Evolutionary conservation across 306 rosid species (phyloP).

Genomic region (Begonia peltatifolia): DNA sequence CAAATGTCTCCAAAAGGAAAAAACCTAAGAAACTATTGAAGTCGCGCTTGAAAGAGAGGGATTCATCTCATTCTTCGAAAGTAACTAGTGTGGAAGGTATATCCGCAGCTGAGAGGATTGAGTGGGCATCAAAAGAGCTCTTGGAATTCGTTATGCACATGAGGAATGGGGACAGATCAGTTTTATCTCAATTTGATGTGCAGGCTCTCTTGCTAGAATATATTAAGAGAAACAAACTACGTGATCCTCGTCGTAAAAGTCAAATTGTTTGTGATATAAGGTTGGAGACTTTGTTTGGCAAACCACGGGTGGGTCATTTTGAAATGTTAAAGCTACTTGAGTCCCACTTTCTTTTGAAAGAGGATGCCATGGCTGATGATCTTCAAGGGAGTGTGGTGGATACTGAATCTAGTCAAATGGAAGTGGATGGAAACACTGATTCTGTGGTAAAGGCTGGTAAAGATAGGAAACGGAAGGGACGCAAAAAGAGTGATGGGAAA

Average conservation of each 20-base stretch:
- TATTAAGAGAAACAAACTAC: conserved; percentile 81
- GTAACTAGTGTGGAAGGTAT: conserved; percentile 25
- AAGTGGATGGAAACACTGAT: conserved; percentile 59
- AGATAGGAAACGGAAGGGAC: conserved; percentile 67
- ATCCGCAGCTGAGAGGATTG: conserved; percentile 29
- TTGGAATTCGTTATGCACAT: conserved; percentile 97
- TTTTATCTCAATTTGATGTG: conserved; percentile 92
- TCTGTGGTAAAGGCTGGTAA: conserved; percentile 34
- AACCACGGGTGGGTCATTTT: conserved; percentile 98
- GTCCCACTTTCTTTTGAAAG: conserved; percentile 83
- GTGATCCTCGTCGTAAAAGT: conserved; percentile 94
- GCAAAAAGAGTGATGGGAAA: conserved; percentile 63
- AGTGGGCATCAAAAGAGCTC: conserved; percentile 94
- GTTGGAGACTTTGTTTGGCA: conserved; percentile 85
- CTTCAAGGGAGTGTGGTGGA: conserved; percentile 83
- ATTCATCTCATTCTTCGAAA: conserved; percentile 14
- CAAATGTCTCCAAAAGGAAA: conserved; percentile 40
- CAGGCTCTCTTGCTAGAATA: conserved; percentile 96
- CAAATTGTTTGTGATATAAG: conserved; percentile 84
- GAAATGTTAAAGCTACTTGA: conserved; percentile 98
- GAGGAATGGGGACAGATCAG: conserved; percentile 62
- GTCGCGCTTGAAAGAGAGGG: conserved; percentile 37
- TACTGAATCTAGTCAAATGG: conserved; percentile 71
- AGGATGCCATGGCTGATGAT: conserved; percentile 65
- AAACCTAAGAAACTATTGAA: conserved; percentile 52